Evolutionary conservation across 495 filamentous ascomycete genomes (phyloP).

Genomic region (Echria macrotheca): DNA sequence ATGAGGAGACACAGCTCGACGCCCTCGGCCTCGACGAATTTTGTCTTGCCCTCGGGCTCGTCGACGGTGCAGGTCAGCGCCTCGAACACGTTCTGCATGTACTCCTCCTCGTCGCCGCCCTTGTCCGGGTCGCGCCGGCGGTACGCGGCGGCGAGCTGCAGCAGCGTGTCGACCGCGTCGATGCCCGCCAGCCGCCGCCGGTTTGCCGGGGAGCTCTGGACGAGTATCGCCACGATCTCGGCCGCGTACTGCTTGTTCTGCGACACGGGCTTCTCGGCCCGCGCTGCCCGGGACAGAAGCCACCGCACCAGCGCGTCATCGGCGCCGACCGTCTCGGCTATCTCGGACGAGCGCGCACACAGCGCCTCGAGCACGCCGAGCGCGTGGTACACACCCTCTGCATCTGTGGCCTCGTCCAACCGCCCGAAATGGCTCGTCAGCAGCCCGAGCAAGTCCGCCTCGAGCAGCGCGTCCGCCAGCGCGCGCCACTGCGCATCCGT

Average conservation of each 20-base stretch:
- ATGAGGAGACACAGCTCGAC: slow-evolving; percentile 89
- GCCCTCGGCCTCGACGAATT: slow-evolving; percentile 86
- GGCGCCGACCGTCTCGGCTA: slow-evolving; percentile 60
- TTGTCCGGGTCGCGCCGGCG: slow-evolving; percentile 81
- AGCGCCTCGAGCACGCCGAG: slow-evolving; percentile 82
- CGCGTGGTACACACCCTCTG: slow-evolving; percentile 86
- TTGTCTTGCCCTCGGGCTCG: slow-evolving; percentile 66
- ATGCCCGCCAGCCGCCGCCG: slow-evolving; percentile 56
- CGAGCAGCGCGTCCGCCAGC: slow-evolving; percentile 75
- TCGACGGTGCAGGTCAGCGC: slow-evolving; percentile 73
- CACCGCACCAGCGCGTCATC: slow-evolving; percentile 64
- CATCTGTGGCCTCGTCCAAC: slow-evolving; percentile 72
- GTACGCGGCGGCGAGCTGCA: slow-evolving; percentile 84
- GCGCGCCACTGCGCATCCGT: slow-evolving; percentile 76
- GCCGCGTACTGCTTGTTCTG: slow-evolving; percentile 97
- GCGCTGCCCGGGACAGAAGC: slow-evolving; percentile 58
- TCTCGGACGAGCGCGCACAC: slow-evolving; percentile 59
- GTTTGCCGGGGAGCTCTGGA: slow-evolving; percentile 57
- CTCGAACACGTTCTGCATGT: slow-evolving; percentile 88
- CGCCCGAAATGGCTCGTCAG: slow-evolving; percentile 77
- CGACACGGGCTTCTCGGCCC: slow-evolving; percentile 35
- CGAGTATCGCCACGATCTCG: slow-evolving; percentile 82
- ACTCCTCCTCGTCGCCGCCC: slow-evolving; percentile 88
- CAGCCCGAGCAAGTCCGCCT: slow-evolving; percentile 79
- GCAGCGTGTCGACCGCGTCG: slow-evolving; percentile 71